These are phyloP conservation scores for Trichosanthes truncata DNA, from an alignment of 306 rosid genomes.

Conservation along the genomic window DNA sequence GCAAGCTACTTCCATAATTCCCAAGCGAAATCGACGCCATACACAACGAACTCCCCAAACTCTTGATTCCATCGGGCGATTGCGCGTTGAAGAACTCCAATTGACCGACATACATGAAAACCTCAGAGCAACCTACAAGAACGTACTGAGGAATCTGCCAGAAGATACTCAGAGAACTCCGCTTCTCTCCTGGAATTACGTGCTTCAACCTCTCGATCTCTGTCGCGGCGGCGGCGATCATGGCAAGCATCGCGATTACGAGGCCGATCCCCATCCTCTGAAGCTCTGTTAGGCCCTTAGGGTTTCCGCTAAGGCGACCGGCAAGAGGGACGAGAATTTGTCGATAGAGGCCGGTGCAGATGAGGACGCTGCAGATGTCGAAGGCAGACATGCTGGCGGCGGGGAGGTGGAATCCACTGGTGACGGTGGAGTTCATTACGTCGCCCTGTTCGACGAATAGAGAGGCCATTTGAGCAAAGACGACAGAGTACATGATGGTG, in stretches of 20 bases:
- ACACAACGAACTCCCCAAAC: slow-evolving; percentile 52
- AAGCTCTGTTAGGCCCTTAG: slow-evolving; percentile 39
- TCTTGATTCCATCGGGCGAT: slow-evolving; percentile 52
- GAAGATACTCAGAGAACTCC: slow-evolving; percentile 30
- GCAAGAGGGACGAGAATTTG: slow-evolving; percentile 28
- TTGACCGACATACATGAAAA: slow-evolving; percentile 21
- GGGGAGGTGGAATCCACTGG: slow-evolving; percentile 31
- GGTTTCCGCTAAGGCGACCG: slow-evolving; percentile 26
- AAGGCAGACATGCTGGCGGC: slow-evolving; percentile 59
- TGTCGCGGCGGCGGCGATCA: slow-evolving; percentile 43
- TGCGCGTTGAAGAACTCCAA: slow-evolving; percentile 43
- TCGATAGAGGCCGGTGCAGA: slow-evolving; percentile 38
- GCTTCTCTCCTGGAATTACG: slow-evolving; percentile 18
- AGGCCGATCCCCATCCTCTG: slow-evolving; percentile 59
- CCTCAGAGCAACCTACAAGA: slow-evolving; percentile 53
- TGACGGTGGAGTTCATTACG: slow-evolving; percentile 30
- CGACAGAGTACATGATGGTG: slow-evolving; percentile 51
- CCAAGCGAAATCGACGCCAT: slow-evolving; percentile 62
- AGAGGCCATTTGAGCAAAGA: slow-evolving; percentile 63
- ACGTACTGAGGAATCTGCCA: slow-evolving; percentile 47
- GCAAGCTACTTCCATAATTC: slow-evolving; percentile 41
- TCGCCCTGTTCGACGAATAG: slow-evolving; percentile 59
- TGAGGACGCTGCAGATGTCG: slow-evolving; percentile 39
- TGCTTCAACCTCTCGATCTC: slow-evolving; percentile 26
- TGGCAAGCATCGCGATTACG: slow-evolving; percentile 37